These are phyloP conservation scores for Bauhinia variegata DNA, from an alignment of 306 rosid species.

Conservation along the genomic window DNA sequence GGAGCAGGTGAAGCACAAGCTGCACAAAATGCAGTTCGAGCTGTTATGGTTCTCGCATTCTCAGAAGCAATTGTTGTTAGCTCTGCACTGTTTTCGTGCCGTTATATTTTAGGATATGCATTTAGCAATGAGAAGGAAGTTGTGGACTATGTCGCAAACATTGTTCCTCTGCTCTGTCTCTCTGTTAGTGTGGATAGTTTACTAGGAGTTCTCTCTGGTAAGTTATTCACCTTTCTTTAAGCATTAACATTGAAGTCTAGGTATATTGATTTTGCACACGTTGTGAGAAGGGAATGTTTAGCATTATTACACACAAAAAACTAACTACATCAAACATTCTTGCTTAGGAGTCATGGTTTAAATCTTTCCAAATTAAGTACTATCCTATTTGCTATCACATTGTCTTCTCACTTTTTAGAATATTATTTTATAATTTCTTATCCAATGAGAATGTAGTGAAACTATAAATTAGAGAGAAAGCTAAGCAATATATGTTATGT, in stretches of 20 bases:
- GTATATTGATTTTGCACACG: background rate
- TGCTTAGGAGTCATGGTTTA: too few relatives aligned
- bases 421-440: too few relatives aligned
- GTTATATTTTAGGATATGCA: slow-evolving; percentile 47
- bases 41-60: slow-evolving; percentile 33
- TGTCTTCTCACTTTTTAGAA: too few relatives aligned
- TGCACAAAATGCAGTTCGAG: slow-evolving; percentile 42
- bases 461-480: too few relatives aligned
- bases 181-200: slow-evolving; percentile 42
- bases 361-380: too few relatives aligned
- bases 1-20: slow-evolving; percentile 50
- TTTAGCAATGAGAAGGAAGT: slow-evolving; percentile 48
- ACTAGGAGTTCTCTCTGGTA: slow-evolving; percentile 46
- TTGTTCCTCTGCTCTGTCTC: slow-evolving; percentile 48
- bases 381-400: too few relatives aligned
- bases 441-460: too few relatives aligned
- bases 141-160: slow-evolving; percentile 37
- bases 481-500: too few relatives aligned
- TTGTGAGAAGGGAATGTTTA: background rate
- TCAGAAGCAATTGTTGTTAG: slow-evolving; percentile 35
- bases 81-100: slow-evolving; percentile 39
- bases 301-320: background rate
- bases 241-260: background rate
- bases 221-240: background rate
- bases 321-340: background rate